Base-by-base conservation (phyloP, 2,329 filamentous ascomycete species). In the Colletotrichum echinochloae region DNA sequence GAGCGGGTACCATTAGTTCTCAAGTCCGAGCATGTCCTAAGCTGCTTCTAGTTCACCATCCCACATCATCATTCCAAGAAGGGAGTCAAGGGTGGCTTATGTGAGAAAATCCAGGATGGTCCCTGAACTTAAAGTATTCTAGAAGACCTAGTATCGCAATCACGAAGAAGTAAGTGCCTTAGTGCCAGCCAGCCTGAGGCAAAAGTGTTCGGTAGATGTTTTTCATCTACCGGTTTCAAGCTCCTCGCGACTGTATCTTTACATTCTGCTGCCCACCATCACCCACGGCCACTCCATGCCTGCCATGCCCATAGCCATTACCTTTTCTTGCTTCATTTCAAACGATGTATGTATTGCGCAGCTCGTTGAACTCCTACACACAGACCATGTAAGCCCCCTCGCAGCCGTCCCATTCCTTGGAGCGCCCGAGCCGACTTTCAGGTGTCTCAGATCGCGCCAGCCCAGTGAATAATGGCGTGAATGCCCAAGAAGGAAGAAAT, bases 61-160 rank as follows among this genome's bases (percentile, higher is more conserved):
- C 16, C 26, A n/a, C n/a, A n/a, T n/a, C n/a, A n/a, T 2, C 48
- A 28, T 3, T 18, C 18, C 12, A 16, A 20, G 20, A 37, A 44
- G 39, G 30, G 37, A 49, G 12, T 41, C 60, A 33, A 16, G 20
- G 14, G n/a, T 9, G 23, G 18, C 46, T n/a, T 11, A 12, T 18
- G 56, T 30, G 18, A 18, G 14, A 23, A n/a, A n/a, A n/a, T n/a
- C n/a, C n/a, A n/a, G n/a, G n/a, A n/a, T n/a, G n/a, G n/a, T n/a
- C n/a, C n/a, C n/a, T n/a, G n/a, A n/a, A n/a, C n/a, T n/a, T n/a
- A 39, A 66, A 56, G 30, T 28, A 26, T 70, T 60, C 62, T 66
- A 70, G 62, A 70, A 60, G 26, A n/a, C 39, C 28, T 12, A 18
- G 39, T 16, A 1, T 14, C 7, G 39, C 39, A 18, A 6, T 6